Evolutionary conservation across 768 basidiomycete species (phyloP).

Genomic region (Lepiota venenata): DNA sequence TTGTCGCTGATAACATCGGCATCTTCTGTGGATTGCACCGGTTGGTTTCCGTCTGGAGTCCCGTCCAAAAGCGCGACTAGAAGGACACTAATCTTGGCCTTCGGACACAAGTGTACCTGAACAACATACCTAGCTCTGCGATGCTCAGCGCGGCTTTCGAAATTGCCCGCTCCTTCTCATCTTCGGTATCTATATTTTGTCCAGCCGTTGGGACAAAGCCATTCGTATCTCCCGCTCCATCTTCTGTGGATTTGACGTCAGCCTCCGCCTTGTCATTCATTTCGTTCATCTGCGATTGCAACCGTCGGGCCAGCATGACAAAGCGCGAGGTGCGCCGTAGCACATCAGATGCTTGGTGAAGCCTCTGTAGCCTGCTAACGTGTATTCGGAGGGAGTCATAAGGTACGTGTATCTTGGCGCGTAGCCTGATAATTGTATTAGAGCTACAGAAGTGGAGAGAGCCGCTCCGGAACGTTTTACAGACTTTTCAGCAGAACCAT

Average conservation of each 20-base stretch:
- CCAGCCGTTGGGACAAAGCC: constrained; percentile 17
- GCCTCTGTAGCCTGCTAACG: constrained; percentile 69
- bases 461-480: constrained; percentile 14
- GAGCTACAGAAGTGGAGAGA: constrained; percentile 12
- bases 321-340: constrained; percentile 84
- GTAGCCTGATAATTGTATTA: constrained; percentile 51
- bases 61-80: constrained; percentile 52
- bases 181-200: constrained; percentile 46
- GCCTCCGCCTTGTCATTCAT: constrained; percentile 35
- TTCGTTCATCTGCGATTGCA: constrained; percentile 84
- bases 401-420: constrained; percentile 81
- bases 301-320: constrained; percentile 73
- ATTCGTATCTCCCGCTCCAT: constrained; percentile 12
- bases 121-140: constrained; percentile 78
- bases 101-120: background rate
- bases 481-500: constrained; percentile 74
- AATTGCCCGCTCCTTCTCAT: constrained; percentile 83
- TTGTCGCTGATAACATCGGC: constrained; percentile 3
- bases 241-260: constrained; percentile 14
- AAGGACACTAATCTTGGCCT: constrained; percentile 2
- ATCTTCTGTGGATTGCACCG: background rate
- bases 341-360: constrained; percentile 83
- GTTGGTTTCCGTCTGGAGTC: constrained; percentile 19
- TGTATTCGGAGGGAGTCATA: constrained; percentile 70
- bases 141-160: constrained; percentile 94